Evolutionary conservation across 208 protist genomes (phyloP), one percentile per base, ranked within the genome.

Genomic region (Acanthamoeba royreba): DNA sequence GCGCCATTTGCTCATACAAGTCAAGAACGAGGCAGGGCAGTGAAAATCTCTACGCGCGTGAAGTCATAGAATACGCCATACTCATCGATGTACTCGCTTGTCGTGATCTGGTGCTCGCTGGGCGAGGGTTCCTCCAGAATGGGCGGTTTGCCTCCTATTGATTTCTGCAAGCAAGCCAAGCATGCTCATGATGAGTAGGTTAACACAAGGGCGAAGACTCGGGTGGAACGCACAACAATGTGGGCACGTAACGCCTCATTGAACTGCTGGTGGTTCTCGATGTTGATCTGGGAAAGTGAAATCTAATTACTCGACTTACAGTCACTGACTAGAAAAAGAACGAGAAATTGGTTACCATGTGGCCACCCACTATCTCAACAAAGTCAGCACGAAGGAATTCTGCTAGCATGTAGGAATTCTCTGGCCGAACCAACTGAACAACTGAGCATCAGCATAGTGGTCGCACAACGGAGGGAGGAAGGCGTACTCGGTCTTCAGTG

Each of bases 41-140:
- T 38, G 15, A n/a, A 77, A 0, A 77, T 77, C 66, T 77, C 66
- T 19, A 77, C 66, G 33, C 66, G 66, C 38, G 66, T n/a, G 15
- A 77, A 77, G 66, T 77, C 66, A 38, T 77, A 43, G 66, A 77
- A n/a, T n/a, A n/a, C n/a, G n/a, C n/a, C n/a, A n/a, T n/a, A n/a
- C n/a, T n/a, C n/a, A n/a, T n/a, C n/a, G n/a, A n/a, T n/a, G n/a
- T n/a, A n/a, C n/a, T n/a, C n/a, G n/a, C n/a, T n/a, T 42, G 66
- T 38, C 66, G 35, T 77, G 35, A 25, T 43, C 66, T 5, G 3
- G 5, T 25, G 22, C 66, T 7, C 40, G 13, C 13, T 9, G 11
- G 11, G 58, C 58, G 31, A 69, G 31, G 8, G 55, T 7, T 63
- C 33, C 55, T 35, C 2, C 53, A 63, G 8, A 7, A 3, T 3